Evolutionary conservation across 164 flowering plant species (phyloP).

Genomic region (Akebia trifoliata): DNA sequence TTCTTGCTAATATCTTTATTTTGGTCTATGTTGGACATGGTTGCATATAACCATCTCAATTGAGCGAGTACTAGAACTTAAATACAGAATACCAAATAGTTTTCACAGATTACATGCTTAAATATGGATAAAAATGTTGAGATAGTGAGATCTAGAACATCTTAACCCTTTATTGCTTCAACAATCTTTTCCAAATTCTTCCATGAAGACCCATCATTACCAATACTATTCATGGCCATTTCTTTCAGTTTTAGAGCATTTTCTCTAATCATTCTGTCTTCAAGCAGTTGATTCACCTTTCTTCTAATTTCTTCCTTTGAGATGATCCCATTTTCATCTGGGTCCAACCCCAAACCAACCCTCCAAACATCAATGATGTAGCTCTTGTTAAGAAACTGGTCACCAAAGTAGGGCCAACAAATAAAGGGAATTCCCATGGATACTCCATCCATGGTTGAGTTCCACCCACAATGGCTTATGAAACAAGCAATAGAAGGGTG

Average conservation of each 20-base stretch:
- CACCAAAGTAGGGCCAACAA: constrained; percentile 25
- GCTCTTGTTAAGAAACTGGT: constrained; percentile 14
- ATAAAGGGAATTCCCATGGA: constrained; percentile 13
- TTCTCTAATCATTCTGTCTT: constrained; percentile 7
- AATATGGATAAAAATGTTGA: no score
- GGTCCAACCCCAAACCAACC: constrained; percentile 14
- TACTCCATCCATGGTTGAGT: constrained; percentile 17
- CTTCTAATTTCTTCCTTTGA: constrained; percentile 12
- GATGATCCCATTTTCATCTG: constrained; percentile 11
- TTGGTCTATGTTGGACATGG: no score
- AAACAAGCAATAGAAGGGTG: constrained; percentile 23
- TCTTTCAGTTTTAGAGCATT: constrained; percentile 16
- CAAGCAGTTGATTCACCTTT: constrained; percentile 7
- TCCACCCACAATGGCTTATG: constrained; percentile 22
- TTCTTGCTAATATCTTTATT: no score
- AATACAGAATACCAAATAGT: no score
- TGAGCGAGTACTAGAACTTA: no score
- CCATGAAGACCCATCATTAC: constrained; percentile 28
- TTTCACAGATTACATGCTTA: no score
- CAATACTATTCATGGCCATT: constrained; percentile 9
- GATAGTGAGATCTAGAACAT: no score
- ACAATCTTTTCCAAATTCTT: not conserved
- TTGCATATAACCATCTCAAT: no score
- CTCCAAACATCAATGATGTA: constrained; percentile 21
- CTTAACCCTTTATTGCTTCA: not conserved